These are phyloP conservation scores for Helotiales sp. DNA, from an alignment of 2,329 filamentous ascomycete genomes.

Conservation along the genomic window DNA sequence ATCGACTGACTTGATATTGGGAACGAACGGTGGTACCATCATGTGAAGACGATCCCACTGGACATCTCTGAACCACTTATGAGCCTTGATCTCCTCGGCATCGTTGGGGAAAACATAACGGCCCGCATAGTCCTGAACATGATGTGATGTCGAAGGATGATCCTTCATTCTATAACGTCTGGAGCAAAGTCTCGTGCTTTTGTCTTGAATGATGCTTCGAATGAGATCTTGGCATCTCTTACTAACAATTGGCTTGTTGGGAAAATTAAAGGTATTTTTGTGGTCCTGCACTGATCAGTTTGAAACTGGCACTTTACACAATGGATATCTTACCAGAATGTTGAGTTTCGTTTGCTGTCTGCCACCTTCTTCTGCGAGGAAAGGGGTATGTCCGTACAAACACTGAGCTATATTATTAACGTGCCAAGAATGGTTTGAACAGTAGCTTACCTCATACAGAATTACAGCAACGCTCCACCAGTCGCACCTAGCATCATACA, in stretches of 20 bases:
- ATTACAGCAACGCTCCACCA: slow-evolving; percentile 98
- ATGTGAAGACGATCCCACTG: slow-evolving; percentile 78
- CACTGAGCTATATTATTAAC: slow-evolving; percentile 56
- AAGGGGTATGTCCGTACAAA: slow-evolving; percentile 89
- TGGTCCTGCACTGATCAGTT: slow-evolving; percentile 58
- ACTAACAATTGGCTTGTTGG: slow-evolving; percentile 67
- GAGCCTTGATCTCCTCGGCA: slow-evolving; percentile 85
- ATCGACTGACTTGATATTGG: slow-evolving; percentile 68
- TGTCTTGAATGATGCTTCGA: slow-evolving; percentile 71
- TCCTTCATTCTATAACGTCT: slow-evolving; percentile 75
- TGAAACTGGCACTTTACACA: slow-evolving; percentile 44
- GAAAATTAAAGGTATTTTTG: slow-evolving; percentile 72
- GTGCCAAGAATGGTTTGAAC: not conserved
- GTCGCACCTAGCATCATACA: slow-evolving; percentile 92
- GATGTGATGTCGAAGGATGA: slow-evolving; percentile 22
- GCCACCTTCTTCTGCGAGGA: slow-evolving; percentile 74
- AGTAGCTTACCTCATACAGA: slow-evolving; percentile 70
- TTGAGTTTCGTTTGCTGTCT: slow-evolving; percentile 84
- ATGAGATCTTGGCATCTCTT: slow-evolving; percentile 79
- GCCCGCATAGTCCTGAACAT: slow-evolving; percentile 48
- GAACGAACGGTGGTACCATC: slow-evolving; percentile 78
- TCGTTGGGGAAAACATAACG: slow-evolving; percentile 82
- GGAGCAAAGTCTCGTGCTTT: slow-evolving; percentile 77
- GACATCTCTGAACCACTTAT: slow-evolving; percentile 82
- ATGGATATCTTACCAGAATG: slow-evolving; percentile 66